phyloP scores from a whole-genome alignment of 345 rosid genomes.

The Pugionium dolabratum region DNA sequence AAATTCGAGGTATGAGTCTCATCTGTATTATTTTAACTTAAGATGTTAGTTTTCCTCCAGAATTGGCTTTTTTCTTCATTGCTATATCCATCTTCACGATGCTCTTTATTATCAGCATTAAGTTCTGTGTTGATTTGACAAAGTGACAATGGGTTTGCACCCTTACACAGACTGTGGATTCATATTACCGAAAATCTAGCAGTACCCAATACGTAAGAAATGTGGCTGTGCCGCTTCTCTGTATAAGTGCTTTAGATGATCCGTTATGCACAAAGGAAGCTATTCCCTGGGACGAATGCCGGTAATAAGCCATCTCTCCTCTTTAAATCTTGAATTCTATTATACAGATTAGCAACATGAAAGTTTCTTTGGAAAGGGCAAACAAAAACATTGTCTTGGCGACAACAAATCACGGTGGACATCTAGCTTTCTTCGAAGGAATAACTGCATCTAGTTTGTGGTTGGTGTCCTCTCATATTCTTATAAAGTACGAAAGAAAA shows the following conservation, averaged over 20 bases:
- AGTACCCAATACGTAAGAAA: constrained; percentile 60
- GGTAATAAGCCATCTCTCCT: constrained; percentile 40
- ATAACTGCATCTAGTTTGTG: constrained; percentile 62
- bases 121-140: constrained; percentile 12
- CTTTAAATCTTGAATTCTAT: constrained; percentile 8
- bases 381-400: constrained; percentile 78
- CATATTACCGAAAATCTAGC: constrained; percentile 80
- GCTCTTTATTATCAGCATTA: constrained; percentile 9
- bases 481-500: neutral
- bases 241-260: constrained; percentile 89
- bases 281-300: constrained; percentile 97
- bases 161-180: constrained; percentile 69
- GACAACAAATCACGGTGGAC: constrained; percentile 78
- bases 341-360: constrained; percentile 17
- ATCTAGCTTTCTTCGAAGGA: constrained; percentile 92
- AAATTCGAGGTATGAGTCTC: constrained; percentile 70
- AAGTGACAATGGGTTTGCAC: constrained; percentile 10
- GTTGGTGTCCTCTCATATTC: constrained; percentile 41
- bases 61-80: constrained; percentile 23
- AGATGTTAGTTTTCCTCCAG: neutral
- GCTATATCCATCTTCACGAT: constrained; percentile 1
- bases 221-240: constrained; percentile 77
- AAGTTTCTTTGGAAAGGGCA: constrained; percentile 48
- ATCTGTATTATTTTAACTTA: constrained; percentile 5
- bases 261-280: constrained; percentile 92